Evolutionary conservation across 164 flowering plant species (phyloP).

Genomic region (Aristolochia contorta): DNA sequence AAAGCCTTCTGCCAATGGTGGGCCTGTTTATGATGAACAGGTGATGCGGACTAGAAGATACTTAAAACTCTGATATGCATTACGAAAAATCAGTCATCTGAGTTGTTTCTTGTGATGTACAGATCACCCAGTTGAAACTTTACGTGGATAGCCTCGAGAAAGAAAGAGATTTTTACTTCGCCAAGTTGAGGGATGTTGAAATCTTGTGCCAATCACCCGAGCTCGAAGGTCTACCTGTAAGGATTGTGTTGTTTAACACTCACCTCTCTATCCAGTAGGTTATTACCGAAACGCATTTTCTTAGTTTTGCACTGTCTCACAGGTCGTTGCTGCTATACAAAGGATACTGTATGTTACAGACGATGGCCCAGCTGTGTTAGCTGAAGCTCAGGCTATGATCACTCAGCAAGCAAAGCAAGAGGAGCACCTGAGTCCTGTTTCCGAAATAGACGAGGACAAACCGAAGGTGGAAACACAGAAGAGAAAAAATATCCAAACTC

Average conservation of each 20-base stretch:
- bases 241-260: not conserved
- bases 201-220: conserved; percentile 78
- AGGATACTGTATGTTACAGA: conserved; percentile 78
- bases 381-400: conserved; percentile 71
- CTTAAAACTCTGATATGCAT: too few relatives aligned
- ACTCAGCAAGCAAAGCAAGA: conserved; percentile 23
- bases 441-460: conserved; percentile 40
- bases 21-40: conserved; percentile 64
- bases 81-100: not conserved
- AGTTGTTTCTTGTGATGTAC: conserved; percentile 14
- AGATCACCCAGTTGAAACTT: conserved; percentile 93
- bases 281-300: not conserved
- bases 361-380: conserved; percentile 60
- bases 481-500: conserved; percentile 44
- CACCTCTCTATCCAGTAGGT: not conserved
- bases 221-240: conserved; percentile 58
- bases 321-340: conserved; percentile 73
- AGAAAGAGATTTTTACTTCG: conserved; percentile 95
- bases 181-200: conserved; percentile 87
- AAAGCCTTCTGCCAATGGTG: conserved; percentile 47
- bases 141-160: conserved; percentile 89
- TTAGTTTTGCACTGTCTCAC: conserved; percentile 2
- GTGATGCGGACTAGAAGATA: conserved; percentile 16
- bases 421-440: conserved; percentile 37
- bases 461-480: conserved; percentile 43